Base-by-base conservation (phyloP, 2,329 filamentous ascomycete species). In the Rhynchosporium graminicola region DNA sequence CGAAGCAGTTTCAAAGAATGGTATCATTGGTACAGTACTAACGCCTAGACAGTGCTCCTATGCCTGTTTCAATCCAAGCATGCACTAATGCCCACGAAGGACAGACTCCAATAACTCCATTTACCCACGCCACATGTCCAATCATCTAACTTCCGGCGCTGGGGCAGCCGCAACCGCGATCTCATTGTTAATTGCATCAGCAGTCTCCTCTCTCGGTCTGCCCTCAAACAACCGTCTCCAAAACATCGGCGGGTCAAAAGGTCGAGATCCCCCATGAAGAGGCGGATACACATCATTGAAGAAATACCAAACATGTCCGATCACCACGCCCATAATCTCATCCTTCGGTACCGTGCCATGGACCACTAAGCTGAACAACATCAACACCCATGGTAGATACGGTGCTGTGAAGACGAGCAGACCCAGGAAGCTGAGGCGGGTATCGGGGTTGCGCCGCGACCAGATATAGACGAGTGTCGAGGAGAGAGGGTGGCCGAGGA, bases 291-390 rank as follows among this genome's bases (percentile, higher is more conserved):
- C 93, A 75, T 99, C 95, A 63, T 88, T 91, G 77, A 98, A 97
- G 79, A 97, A 99, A 77, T 98, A 99, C 89, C 93, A 98, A 46
- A 98, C 83, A 77, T 99, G 95, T 9, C 95, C 95, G 45, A 98
- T 93, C 9, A 95, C 87, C 15, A 97, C 92, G 3, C 95, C 95
- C 79, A 96, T 92, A 66, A 99, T 89, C 80, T 99, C 95, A 75
- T 98, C 95, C 77, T 96, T 96, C 3, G 95, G 95, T 47, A 98
- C 83, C 4, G 84, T 89, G 6, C 91, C 91, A 74, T 98, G 92
- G 74, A 98, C 83, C n/a, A 97, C 83, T 51, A 98, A 81, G 73
- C 91, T 96, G 77, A 99, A 96, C 0, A 84, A 88, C 84, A 98
- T 93, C 72, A 99, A 77, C 2, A 99, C 94, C 93, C 94, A 98